Conservation (phyloP, 164 flowering plant species). For the Pachysandra terminalis region DNA sequence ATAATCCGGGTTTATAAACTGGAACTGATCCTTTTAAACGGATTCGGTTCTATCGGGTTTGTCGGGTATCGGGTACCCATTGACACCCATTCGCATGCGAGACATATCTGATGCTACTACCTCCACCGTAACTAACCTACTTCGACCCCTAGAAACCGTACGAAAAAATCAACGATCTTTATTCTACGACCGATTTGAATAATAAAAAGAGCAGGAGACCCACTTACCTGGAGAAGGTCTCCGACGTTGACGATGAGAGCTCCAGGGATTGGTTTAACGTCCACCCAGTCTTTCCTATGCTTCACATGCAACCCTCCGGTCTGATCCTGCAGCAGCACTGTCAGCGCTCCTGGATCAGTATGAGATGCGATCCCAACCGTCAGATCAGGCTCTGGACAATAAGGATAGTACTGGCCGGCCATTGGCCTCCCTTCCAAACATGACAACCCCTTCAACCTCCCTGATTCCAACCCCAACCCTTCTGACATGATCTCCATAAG, state of each 20-base stretch:
- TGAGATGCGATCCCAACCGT: conserved; percentile 15
- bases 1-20: too few species aligned
- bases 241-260: conserved; percentile 19
- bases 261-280: conserved; percentile 18
- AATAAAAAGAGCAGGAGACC: not conserved
- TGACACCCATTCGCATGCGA: too few species aligned
- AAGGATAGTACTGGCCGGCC: conserved; percentile 22
- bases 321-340: conserved; percentile 21
- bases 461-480: conserved; percentile 14
- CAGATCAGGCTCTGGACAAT: conserved; percentile 25
- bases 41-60: too few species aligned
- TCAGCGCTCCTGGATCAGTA: conserved; percentile 16
- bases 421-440: conserved; percentile 7
- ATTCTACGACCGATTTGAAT: too few species aligned
- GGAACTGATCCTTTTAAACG: too few species aligned
- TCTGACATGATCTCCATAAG: conserved; percentile 12
- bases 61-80: too few species aligned
- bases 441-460: not conserved
- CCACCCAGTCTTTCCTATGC: conserved; percentile 14
- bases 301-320: conserved; percentile 25
- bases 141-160: too few species aligned
- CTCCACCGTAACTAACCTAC: too few species aligned
- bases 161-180: too few species aligned
- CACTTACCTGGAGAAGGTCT: conserved; percentile 20
- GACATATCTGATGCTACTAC: too few species aligned